Evolutionary conservation across 371 early-diverging fungal genomes (phyloP).

Genomic region (Saksenaea vasiformis): DNA sequence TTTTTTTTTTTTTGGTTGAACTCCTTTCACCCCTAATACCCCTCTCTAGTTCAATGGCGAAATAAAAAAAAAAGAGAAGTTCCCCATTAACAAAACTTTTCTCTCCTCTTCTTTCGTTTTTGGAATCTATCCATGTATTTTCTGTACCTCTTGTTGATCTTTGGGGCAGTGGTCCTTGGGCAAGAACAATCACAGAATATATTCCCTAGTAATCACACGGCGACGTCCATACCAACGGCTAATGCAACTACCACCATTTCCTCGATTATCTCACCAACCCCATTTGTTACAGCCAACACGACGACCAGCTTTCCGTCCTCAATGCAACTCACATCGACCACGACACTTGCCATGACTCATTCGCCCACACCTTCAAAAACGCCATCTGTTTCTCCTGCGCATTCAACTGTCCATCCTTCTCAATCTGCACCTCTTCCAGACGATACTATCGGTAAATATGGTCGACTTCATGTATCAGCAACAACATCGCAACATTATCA

Average conservation of each 20-base stretch:
- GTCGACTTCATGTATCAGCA: slow-evolving; percentile 36
- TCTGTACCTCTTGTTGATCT: background rate
- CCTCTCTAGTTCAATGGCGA: background rate
- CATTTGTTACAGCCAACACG: background rate
- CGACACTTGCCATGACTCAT: slow-evolving; percentile 38
- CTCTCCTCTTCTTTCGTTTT: background rate
- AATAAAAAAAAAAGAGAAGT: background rate
- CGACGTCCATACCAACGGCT: slow-evolving; percentile 4
- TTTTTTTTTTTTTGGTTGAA: slow-evolving; percentile 2
- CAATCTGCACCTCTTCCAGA: slow-evolving; percentile 48
- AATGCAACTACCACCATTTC: slow-evolving; percentile 4
- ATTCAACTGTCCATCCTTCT: slow-evolving; percentile 34
- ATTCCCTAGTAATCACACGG: background rate
- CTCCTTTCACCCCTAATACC: background rate
- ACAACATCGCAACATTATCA: slow-evolving; percentile 1
- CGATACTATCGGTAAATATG: slow-evolving; percentile 46
- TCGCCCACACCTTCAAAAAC: slow-evolving; percentile 19
- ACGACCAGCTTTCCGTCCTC: slow-evolving; percentile 7
- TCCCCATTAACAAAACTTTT: background rate
- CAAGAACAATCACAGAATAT: background rate
- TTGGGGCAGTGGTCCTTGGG: background rate
- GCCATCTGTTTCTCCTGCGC: slow-evolving; percentile 24
- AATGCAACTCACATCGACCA: slow-evolving; percentile 21
- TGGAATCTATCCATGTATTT: background rate
- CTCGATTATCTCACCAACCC: slow-evolving; percentile 1